Conservation (phyloP, 1,284 basidiomycete species). For the Cryptococcus sp. region DNA sequence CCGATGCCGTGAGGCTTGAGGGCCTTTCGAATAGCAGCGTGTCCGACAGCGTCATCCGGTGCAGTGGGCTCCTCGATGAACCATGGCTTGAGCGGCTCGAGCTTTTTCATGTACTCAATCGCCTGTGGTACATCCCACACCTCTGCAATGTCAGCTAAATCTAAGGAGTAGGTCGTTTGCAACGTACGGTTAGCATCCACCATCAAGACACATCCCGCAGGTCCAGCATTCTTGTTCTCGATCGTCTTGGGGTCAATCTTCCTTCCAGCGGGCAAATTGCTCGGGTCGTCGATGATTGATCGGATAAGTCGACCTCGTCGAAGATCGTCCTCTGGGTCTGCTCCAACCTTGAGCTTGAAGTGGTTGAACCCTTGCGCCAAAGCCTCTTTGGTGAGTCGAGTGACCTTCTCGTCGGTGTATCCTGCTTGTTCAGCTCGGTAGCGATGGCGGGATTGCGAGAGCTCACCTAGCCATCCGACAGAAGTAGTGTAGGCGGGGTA, state of each 20-base stretch:
- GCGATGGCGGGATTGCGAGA: neutral
- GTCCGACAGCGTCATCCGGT: constrained; percentile 69
- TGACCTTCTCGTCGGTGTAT: constrained; percentile 87
- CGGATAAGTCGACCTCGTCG: constrained; percentile 82
- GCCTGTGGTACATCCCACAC: constrained; percentile 93
- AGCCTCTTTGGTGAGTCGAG: constrained; percentile 76
- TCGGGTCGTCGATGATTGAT: constrained; percentile 86
- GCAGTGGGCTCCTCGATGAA: constrained; percentile 96
- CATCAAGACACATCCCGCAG: constrained; percentile 89
- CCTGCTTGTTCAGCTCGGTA: constrained; percentile 38
- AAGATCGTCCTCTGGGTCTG: constrained; percentile 71
- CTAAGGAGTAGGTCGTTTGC: neutral
- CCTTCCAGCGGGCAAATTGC: constrained; percentile 45
- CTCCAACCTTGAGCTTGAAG: constrained; percentile 97
- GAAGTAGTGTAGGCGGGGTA: constrained; percentile 95
- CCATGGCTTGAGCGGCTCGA: constrained; percentile 86
- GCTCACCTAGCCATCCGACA: constrained; percentile 81
- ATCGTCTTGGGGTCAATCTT: constrained; percentile 61
- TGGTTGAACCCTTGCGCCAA: constrained; percentile 84
- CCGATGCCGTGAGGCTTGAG: constrained; percentile 79
- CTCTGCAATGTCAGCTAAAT: constrained; percentile 25
- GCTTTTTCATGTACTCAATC: constrained; percentile 79
- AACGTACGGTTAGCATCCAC: constrained; percentile 81
- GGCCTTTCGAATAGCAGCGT: constrained; percentile 51
- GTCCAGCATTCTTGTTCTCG: constrained; percentile 85